Evolutionary conservation across 2,329 filamentous ascomycete species (phyloP).

Genomic region (Rutstroemia sp.): DNA sequence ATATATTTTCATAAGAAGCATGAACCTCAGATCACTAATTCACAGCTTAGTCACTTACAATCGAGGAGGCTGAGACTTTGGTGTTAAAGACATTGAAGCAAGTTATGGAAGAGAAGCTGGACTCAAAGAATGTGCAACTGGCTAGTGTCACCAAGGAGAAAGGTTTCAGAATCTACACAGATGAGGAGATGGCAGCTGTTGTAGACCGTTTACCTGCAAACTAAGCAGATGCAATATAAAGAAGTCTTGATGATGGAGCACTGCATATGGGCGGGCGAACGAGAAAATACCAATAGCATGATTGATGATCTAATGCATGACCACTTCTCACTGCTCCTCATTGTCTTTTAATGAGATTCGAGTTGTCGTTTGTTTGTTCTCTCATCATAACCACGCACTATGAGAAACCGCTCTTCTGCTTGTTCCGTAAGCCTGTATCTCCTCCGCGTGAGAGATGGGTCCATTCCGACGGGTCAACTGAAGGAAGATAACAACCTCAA

Average conservation of each 20-base stretch:
- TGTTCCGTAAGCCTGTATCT: too few species aligned
- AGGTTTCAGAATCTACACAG: conserved; percentile 97
- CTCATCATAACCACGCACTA: too few species aligned
- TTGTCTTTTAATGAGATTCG: not conserved
- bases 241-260: not conserved
- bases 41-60: conserved; percentile 68
- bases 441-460: too few species aligned
- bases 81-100: conserved; percentile 98
- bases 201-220: conserved; percentile 74
- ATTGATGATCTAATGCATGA: conserved; percentile 4
- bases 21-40: not conserved
- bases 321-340: not conserved
- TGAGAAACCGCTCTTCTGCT: too few species aligned
- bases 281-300: conserved; percentile 4
- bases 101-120: conserved; percentile 99
- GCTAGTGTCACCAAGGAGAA: conserved; percentile 97
- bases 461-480: too few species aligned
- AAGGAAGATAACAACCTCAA: too few species aligned
- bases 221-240: conserved; percentile 29
- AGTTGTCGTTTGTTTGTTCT: not conserved
- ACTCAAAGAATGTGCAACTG: conserved; percentile 96
- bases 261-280: conserved; percentile 4
- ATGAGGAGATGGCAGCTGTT: conserved; percentile 92
- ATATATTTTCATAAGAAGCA: not conserved
- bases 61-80: conserved; percentile 86